phyloP scores from a whole-genome alignment of 495 filamentous ascomycete genomes.

The Lasiosphaeria ovina region DNA sequence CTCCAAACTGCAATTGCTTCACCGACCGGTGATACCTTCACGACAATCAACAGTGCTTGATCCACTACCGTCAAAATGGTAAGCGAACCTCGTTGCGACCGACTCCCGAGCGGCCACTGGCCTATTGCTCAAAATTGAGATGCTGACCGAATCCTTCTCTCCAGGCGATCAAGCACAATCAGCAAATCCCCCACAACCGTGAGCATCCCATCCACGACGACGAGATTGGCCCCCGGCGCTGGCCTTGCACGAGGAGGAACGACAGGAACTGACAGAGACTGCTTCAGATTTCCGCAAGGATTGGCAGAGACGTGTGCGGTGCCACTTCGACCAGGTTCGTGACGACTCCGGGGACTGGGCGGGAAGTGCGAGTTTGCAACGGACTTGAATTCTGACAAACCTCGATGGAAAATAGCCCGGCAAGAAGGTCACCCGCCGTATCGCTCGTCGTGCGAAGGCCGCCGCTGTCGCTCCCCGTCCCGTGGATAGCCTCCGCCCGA shows the following conservation, averaged over 20 bases:
- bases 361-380: background rate
- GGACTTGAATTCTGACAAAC: slow-evolving; percentile 31
- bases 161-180: slow-evolving; percentile 98
- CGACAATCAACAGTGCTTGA: slow-evolving; percentile 39
- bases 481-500: slow-evolving; percentile 91
- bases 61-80: slow-evolving; percentile 41
- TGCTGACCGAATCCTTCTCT: slow-evolving; percentile 19
- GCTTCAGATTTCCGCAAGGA: slow-evolving; percentile 97
- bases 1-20: slow-evolving; percentile 41
- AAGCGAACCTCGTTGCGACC: slow-evolving; percentile 10
- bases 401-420: slow-evolving; percentile 67
- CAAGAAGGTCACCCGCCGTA: slow-evolving; percentile 85
- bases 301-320: slow-evolving; percentile 97
- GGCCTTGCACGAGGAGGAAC: slow-evolving; percentile 14
- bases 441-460: slow-evolving; percentile 88
- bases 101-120: background rate
- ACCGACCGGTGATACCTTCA: slow-evolving; percentile 33
- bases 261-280: slow-evolving; percentile 24
- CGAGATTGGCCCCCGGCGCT: slow-evolving; percentile 19
- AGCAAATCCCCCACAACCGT: slow-evolving; percentile 98
- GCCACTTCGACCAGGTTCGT: slow-evolving; percentile 98
- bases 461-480: slow-evolving; percentile 91
- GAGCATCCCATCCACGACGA: slow-evolving; percentile 42
- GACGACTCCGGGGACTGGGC: slow-evolving; percentile 15
- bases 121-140: slow-evolving; percentile 4